Percentiles rank a stretch among this genome's conserved stretches.
Evolutionary conservation across 106 monocot genomes (phyloP).

Genomic region (Gastrodia elata): DNA sequence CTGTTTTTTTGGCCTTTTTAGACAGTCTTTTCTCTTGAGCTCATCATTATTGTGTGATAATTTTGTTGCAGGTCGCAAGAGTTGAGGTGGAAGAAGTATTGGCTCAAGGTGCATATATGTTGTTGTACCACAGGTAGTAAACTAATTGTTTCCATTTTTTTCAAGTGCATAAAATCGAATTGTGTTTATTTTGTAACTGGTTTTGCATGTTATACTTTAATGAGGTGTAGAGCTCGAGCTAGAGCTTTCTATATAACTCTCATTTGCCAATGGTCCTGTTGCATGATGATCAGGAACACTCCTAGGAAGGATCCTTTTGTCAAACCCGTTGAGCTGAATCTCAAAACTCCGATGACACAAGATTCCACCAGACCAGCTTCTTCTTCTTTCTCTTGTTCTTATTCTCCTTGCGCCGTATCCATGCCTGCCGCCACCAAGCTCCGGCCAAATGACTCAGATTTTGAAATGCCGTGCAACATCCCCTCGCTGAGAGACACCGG

Average conservation of each 20-base stretch:
- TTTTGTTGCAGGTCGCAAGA: slow-evolving; percentile 46
- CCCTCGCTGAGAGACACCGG: slow-evolving; percentile 14
- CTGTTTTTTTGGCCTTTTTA: slow-evolving; percentile 1
- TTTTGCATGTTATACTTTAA: no score
- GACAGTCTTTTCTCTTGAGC: background rate
- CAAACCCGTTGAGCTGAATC: slow-evolving; percentile 16
- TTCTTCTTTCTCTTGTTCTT: background rate
- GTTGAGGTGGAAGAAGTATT: slow-evolving; percentile 87
- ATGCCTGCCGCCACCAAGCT: background rate
- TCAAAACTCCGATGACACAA: background rate
- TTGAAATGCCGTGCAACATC: background rate
- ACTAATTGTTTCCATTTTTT: no score
- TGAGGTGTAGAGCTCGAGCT: no score
- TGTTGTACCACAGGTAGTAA: slow-evolving; percentile 86
- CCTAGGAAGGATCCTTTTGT: slow-evolving; percentile 29
- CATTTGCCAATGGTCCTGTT: no score
- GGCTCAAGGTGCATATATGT: slow-evolving; percentile 93
- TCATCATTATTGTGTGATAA: slow-evolving; percentile 6
- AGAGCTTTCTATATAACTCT: no score
- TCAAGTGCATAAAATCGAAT: no score
- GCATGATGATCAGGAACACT: slow-evolving; percentile 45
- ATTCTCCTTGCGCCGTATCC: background rate
- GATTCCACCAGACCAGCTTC: background rate
- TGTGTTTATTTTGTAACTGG: no score
- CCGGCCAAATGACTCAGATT: background rate